Conservation (phyloP, 2,329 filamentous ascomycete species). For the Beauveria varroae region DNA sequence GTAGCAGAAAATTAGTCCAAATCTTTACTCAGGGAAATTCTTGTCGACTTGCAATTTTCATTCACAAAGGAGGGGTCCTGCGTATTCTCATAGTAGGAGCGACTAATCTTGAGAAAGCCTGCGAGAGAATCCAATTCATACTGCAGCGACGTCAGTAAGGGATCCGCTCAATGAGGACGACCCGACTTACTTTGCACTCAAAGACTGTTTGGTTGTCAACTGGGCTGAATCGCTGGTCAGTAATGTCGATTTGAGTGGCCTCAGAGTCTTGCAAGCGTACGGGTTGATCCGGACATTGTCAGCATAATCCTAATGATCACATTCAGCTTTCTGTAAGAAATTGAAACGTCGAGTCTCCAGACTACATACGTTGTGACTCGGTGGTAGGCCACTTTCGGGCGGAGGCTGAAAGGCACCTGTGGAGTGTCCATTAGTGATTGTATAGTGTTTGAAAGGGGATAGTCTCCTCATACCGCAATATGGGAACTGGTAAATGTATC, state of each 20-base stretch:
- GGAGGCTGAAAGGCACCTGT: slow-evolving; percentile 81
- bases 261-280: slow-evolving; percentile 13
- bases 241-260: background rate
- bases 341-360: background rate
- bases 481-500: slow-evolving; percentile 60
- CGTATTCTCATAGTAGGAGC: slow-evolving; percentile 68
- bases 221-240: slow-evolving; percentile 13
- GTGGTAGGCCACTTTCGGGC: slow-evolving; percentile 51
- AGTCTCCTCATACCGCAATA: slow-evolving; percentile 50
- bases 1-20: slow-evolving; percentile 24
- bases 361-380: slow-evolving; percentile 18
- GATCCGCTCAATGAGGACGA: slow-evolving; percentile 38
- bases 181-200: slow-evolving; percentile 19
- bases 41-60: slow-evolving; percentile 18
- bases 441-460: background rate
- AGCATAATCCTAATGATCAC: slow-evolving; percentile 14
- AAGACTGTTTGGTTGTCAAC: slow-evolving; percentile 20
- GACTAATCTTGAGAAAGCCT: slow-evolving; percentile 72
- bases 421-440: background rate
- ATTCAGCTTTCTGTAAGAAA: background rate
- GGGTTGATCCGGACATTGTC: slow-evolving; percentile 18
- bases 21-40: too few relatives aligned
- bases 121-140: slow-evolving; percentile 87
- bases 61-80: slow-evolving; percentile 60
- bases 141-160: slow-evolving; percentile 35